Conservation (phyloP, 371 early-diverging fungal species). For the Nematocida minor region DNA sequence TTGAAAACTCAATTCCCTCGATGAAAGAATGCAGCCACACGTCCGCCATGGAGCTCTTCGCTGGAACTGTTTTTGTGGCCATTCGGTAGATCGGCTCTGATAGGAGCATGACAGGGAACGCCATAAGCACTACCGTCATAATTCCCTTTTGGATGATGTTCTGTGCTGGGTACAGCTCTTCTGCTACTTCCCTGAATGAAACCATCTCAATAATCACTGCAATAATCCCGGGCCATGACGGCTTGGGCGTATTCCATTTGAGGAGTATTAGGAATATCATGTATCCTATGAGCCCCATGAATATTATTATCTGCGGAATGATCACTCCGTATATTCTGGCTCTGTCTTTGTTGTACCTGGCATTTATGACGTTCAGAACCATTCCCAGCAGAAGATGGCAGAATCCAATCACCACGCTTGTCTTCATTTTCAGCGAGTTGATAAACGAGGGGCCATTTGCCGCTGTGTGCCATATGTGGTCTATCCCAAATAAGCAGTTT, state of each 20-base stretch:
- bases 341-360: constrained; percentile 74
- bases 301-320: constrained; percentile 85
- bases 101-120: constrained; percentile 96
- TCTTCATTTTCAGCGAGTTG: constrained; percentile 99
- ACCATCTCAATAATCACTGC: constrained; percentile 92
- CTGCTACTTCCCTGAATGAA: constrained; percentile 74
- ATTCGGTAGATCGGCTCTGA: constrained; percentile 71
- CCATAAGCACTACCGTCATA: constrained; percentile 74
- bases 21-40: constrained; percentile 77
- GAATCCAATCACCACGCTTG: constrained; percentile 90
- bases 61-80: constrained; percentile 14
- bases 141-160: constrained; percentile 75
- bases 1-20: constrained; percentile 96
- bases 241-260: constrained; percentile 81
- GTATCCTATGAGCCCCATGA: constrained; percentile 87
- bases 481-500: constrained; percentile 67
- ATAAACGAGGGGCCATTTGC: constrained; percentile 77
- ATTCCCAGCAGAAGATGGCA: constrained; percentile 93
- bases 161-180: constrained; percentile 66
- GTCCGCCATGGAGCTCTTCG: constrained; percentile 58
- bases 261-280: constrained; percentile 79
- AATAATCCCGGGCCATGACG: constrained; percentile 81
- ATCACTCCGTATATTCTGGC: constrained; percentile 75
- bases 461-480: constrained; percentile 82
- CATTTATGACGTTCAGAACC: constrained; percentile 79